phyloP scores from a whole-genome alignment of 1,139 yeast species.

The Zygoascus meyerae region DNA sequence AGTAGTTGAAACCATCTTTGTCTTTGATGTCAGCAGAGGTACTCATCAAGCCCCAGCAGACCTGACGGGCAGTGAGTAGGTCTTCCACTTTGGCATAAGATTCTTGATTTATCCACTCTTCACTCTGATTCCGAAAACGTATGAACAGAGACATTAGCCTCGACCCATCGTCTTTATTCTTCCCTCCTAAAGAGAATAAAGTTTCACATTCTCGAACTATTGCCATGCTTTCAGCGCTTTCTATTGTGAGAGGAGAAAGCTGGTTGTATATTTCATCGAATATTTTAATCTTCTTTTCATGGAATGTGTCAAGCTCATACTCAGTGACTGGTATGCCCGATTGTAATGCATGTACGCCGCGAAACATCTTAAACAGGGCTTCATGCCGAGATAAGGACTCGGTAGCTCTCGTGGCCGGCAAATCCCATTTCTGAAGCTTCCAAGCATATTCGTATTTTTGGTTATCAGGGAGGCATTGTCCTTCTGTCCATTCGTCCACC shows the following conservation, averaged over 20 bases:
- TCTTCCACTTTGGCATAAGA: slow-evolving; percentile 18
- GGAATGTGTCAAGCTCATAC: too few species aligned
- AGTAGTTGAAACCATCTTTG: slow-evolving; percentile 2
- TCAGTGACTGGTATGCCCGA: too few species aligned
- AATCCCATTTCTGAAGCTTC: slow-evolving; percentile 68
- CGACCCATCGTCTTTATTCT: background rate
- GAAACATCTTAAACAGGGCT: slow-evolving; percentile 42
- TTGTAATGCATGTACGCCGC: too few species aligned
- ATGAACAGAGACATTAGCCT: background rate
- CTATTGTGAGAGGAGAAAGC: background rate
- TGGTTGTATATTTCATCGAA: slow-evolving; percentile 2
- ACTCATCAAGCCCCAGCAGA: slow-evolving; percentile 17
- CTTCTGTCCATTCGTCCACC: slow-evolving; percentile 9
- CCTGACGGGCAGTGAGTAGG: slow-evolving; percentile 21
- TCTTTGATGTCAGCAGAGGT: background rate
- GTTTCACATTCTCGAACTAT: slow-evolving; percentile 9
- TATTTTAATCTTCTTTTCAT: background rate
- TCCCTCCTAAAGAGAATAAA: background rate
- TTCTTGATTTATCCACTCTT: slow-evolving; percentile 9
- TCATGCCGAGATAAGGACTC: slow-evolving; percentile 37
- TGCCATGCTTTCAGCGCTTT: background rate
- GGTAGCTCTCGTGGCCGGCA: slow-evolving; percentile 37
- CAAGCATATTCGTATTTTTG: slow-evolving; percentile 50
- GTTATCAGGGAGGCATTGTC: slow-evolving; percentile 2
- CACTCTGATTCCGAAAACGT: background rate